A percentile compares a stretch with the other conserved stretches of the same genome.
Evolutionary conservation across 139 green algal genomes (phyloP).

Genomic region (Asterochloris sp.): DNA sequence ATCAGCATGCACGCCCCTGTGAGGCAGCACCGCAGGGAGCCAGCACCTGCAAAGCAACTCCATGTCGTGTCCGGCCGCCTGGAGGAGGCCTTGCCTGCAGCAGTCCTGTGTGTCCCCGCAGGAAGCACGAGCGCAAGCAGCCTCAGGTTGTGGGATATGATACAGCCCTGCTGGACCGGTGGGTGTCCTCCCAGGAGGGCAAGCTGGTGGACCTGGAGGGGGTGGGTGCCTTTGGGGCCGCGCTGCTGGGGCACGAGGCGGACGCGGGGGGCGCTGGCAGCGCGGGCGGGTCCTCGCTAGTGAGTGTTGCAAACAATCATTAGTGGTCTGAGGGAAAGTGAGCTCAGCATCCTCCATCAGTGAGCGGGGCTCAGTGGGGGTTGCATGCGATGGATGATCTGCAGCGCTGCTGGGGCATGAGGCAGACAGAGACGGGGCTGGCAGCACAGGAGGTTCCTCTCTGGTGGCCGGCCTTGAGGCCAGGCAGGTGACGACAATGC

Average conservation of each 20-base stretch:
- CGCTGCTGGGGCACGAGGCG: not conserved
- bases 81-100: not conserved
- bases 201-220: conserved; percentile 3
- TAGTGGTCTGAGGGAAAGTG: too few species aligned
- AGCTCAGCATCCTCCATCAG: too few species aligned
- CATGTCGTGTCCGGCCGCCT: too few species aligned
- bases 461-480: not conserved
- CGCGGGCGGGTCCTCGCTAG: not conserved
- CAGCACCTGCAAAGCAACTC: too few species aligned
- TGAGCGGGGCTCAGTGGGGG: too few species aligned
- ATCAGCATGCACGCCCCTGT: too few species aligned
- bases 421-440: not conserved
- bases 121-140: conserved; percentile 30
- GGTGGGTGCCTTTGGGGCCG: conserved; percentile 14
- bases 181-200: conserved; percentile 10
- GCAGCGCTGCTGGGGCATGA: not conserved
- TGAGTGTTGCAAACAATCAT: too few species aligned
- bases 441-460: not conserved
- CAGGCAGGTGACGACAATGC: too few species aligned
- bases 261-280: not conserved
- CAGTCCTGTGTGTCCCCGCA: conserved; percentile 1
- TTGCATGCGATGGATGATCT: not conserved
- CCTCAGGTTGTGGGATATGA: conserved; percentile 27
- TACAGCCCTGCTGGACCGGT: conserved; percentile 28
- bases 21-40: too few species aligned